phyloP scores from a whole-genome alignment of 1,284 basidiomycete genomes.

The Ceratobasidium sp. region DNA sequence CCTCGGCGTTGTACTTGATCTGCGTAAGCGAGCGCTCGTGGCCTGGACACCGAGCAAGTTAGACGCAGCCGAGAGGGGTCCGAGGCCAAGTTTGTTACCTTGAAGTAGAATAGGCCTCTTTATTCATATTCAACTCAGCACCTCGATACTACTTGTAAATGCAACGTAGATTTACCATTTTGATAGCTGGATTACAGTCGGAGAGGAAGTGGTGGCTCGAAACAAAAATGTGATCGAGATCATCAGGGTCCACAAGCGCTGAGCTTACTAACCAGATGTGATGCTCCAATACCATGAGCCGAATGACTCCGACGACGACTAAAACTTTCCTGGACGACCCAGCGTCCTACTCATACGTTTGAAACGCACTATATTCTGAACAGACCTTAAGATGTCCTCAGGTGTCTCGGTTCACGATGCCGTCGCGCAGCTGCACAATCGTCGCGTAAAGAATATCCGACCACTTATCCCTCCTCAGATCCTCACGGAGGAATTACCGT shows the following conservation, averaged over 20 bases:
- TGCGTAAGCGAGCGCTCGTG: constrained; percentile 99
- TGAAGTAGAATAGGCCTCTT: constrained; percentile 54
- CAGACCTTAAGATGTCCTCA: constrained; percentile 34
- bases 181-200: neutral
- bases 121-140: constrained; percentile 19
- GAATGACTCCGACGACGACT: constrained; percentile 26
- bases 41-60: constrained; percentile 63
- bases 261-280: constrained; percentile 23
- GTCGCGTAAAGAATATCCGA: constrained; percentile 84
- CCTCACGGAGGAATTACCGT: constrained; percentile 86
- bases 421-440: constrained; percentile 84
- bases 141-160: neutral
- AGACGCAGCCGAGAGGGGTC: constrained; percentile 8
- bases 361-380: too few species aligned
- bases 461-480: constrained; percentile 94
- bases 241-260: constrained; percentile 42
- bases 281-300: constrained; percentile 30
- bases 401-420: constrained; percentile 74
- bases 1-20: constrained; percentile 96
- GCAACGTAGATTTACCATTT: constrained; percentile 16
- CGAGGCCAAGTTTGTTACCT: constrained; percentile 48
- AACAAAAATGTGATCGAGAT: constrained; percentile 46
- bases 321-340: constrained; percentile 26
- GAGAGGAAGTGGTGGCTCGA: constrained; percentile 20
- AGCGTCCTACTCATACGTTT: too few species aligned